Conservation (phyloP, 1,284 basidiomycete species). For the Neonothopanus nambi region DNA sequence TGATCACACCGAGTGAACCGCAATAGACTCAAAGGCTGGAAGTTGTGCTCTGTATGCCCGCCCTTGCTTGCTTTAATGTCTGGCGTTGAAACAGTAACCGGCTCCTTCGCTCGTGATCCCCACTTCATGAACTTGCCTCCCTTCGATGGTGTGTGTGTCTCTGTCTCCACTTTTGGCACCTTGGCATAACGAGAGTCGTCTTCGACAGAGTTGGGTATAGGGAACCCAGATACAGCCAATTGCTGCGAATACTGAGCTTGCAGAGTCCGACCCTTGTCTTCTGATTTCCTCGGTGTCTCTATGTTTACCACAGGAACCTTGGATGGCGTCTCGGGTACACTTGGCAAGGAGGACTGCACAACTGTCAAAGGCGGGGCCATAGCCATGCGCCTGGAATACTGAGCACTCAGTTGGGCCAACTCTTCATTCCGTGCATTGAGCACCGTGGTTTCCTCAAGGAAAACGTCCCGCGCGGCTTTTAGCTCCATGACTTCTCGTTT, state of each 20-base stretch:
- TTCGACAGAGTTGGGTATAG: constrained; percentile 31
- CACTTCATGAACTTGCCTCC: constrained; percentile 62
- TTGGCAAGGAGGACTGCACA: no score
- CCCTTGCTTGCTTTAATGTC: constrained; percentile 40
- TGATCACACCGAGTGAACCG: constrained; percentile 92
- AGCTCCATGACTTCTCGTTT: constrained; percentile 86
- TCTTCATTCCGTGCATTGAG: constrained; percentile 93
- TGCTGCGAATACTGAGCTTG: constrained; percentile 22
- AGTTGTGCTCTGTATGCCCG: constrained; percentile 70
- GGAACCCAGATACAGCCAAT: constrained; percentile 36
- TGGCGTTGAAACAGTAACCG: constrained; percentile 11
- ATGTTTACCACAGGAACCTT: constrained; percentile 23
- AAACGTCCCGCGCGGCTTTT: constrained; percentile 82
- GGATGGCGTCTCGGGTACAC: constrained; percentile 37
- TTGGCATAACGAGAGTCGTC: constrained; percentile 37
- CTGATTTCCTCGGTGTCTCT: constrained; percentile 5
- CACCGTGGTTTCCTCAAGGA: constrained; percentile 88
- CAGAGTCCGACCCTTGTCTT: no score
- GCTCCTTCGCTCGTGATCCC: constrained; percentile 50
- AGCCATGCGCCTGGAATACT: constrained; percentile 79
- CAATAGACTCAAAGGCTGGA: constrained; percentile 88
- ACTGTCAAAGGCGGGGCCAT: constrained; percentile 52
- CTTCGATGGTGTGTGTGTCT: constrained; percentile 43
- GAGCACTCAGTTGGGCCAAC: constrained; percentile 81
- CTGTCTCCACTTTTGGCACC: constrained; percentile 26